These are phyloP conservation scores for Leptographium wingfieldii DNA, from an alignment of 2,329 filamentous ascomycete species.

Conservation along the genomic window DNA sequence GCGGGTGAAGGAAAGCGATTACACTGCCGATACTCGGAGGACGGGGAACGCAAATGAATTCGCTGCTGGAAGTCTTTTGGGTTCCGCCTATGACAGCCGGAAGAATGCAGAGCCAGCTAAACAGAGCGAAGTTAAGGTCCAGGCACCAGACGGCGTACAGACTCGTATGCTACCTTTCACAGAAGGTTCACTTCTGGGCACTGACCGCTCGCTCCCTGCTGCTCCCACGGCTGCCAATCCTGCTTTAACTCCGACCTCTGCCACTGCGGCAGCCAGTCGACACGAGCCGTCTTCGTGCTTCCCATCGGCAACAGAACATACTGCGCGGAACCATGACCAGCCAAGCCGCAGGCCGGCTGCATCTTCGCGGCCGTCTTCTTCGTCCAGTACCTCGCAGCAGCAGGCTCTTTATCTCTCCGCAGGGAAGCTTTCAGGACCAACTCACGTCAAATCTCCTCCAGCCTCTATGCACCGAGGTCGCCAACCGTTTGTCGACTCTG, in stretches of 20 bases:
- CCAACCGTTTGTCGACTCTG: not conserved
- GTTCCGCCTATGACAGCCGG: slow-evolving; percentile 34
- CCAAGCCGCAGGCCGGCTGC: not conserved
- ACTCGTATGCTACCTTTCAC: not conserved
- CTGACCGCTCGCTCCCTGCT: not conserved
- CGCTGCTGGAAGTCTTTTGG: slow-evolving; percentile 37
- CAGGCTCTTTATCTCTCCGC: not conserved
- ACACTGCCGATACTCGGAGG: slow-evolving; percentile 3
- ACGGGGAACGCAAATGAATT: slow-evolving; percentile 28
- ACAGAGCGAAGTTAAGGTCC: not conserved
- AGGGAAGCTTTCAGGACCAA: not conserved
- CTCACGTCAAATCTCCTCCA: not conserved
- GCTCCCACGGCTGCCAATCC: not conserved
- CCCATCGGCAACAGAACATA: slow-evolving; percentile 22
- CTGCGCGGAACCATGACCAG: slow-evolving; percentile 11
- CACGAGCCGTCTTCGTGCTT: slow-evolving; percentile 21
- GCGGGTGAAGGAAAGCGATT: slow-evolving; percentile 14
- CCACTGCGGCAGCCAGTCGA: slow-evolving; percentile 5
- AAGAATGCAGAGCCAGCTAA: slow-evolving; percentile 22
- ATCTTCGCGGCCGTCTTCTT: slow-evolving; percentile 4
- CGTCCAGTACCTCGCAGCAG: slow-evolving; percentile 7
- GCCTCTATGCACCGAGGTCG: not conserved
- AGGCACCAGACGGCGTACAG: not conserved
- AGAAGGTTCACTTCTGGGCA: not conserved
- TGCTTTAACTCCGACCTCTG: not conserved